Evolutionary conservation across 1,284 basidiomycete species (phyloP).

Genomic region (Irpex sp.): DNA sequence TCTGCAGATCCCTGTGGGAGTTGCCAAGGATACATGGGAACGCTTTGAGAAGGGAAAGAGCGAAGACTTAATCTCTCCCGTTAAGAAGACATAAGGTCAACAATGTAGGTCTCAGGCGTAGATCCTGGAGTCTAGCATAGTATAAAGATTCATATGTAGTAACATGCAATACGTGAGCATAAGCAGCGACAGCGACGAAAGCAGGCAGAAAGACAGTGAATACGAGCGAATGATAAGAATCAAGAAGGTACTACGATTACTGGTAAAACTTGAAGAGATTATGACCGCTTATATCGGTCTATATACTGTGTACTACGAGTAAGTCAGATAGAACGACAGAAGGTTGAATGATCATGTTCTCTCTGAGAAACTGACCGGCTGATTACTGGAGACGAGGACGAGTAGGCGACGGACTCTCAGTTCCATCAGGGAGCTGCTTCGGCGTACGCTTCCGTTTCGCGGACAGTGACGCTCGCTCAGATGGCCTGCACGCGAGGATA

Average conservation of each 20-base stretch:
- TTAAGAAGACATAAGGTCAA: not conserved
- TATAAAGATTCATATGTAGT: not conserved
- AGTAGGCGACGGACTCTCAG: not conserved
- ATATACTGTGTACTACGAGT: not conserved
- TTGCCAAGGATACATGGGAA: constrained; percentile 21
- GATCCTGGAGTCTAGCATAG: not conserved
- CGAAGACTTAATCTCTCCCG: constrained; percentile 12
- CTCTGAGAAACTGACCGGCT: not conserved
- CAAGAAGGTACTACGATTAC: not conserved
- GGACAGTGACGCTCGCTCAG: not conserved
- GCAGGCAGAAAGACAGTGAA: not conserved
- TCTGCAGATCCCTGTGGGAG: constrained; percentile 34
- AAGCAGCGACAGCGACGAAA: not conserved
- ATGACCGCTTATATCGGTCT: not conserved
- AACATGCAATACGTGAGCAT: not conserved
- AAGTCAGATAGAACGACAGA: not conserved
- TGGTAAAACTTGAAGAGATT: not conserved
- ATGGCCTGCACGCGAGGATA: not conserved
- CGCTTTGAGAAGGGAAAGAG: constrained; percentile 30
- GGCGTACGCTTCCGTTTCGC: not conserved
- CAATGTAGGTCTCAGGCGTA: not conserved
- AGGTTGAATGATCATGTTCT: not conserved
- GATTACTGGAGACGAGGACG: not conserved
- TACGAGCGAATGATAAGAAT: not conserved
- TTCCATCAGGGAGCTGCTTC: not conserved